Conservation (phyloP, 2,329 filamentous ascomycete species). For the Colletotrichum karsti region DNA sequence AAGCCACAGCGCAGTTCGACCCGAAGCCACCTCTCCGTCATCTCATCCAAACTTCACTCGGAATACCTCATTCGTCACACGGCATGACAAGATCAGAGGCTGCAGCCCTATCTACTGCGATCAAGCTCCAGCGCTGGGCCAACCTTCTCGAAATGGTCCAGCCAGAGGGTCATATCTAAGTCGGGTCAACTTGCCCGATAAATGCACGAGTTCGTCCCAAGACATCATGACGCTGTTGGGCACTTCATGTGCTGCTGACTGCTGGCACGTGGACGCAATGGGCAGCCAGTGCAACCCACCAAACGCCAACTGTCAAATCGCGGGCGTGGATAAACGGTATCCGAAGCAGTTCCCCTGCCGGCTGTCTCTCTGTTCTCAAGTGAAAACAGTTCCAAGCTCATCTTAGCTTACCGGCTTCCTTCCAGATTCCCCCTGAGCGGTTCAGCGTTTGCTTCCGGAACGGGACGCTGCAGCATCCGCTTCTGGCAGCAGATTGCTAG, state of each 20-base stretch:
- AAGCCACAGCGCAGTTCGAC: neutral
- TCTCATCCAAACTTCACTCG: neutral
- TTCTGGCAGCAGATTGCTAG: neutral
- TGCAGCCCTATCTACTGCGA: constrained; percentile 23
- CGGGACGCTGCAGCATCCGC: constrained; percentile 17
- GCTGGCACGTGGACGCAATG: constrained; percentile 10
- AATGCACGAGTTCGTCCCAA: neutral
- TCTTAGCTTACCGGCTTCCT: neutral
- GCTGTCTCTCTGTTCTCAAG: neutral
- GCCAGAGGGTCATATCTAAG: neutral
- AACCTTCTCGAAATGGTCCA: neutral
- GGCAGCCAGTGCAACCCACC: constrained; percentile 16
- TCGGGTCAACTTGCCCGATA: constrained; percentile 4
- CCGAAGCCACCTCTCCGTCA: neutral
- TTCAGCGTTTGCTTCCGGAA: constrained; percentile 12
- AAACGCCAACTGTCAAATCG: constrained; percentile 1
- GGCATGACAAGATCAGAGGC: constrained; percentile 10
- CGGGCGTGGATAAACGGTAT: neutral
- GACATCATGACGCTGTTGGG: constrained; percentile 6
- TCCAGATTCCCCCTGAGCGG: neutral
- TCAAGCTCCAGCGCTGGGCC: neutral
- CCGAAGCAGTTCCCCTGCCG: neutral
- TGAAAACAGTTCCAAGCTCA: neutral
- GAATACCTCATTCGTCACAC: neutral
- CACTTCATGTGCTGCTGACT: neutral